Evolutionary conservation across 2,329 filamentous ascomycete genomes (phyloP), one percentile per base, ranked within the genome.

Genomic region (Madurella mycetomatis): DNA sequence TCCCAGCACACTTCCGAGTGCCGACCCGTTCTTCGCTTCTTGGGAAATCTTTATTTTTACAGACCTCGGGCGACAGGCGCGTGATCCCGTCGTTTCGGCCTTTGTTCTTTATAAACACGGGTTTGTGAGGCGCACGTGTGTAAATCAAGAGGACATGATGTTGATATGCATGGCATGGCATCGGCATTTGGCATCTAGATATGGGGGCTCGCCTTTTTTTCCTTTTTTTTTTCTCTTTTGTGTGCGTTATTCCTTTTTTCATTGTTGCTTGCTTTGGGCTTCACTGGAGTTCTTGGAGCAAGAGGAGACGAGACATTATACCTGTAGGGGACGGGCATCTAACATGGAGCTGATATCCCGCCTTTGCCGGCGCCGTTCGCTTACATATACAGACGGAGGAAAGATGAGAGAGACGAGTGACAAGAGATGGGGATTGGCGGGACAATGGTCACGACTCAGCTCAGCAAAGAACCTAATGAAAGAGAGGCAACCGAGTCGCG

Each of bases 91-190:
- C 54, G 61, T 60, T 58, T 58, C 55, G 51, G 49, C 55, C 44
- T 60, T 58, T 55, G 39, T 55, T 57, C 47, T 57, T 47, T 53
- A 59, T 54, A 60, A 62, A 64, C 67, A 62, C 61, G 64, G 68
- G 65, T 69, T 69, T 64, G 58, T 67, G 69, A 55, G 56, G 68
- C 67, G 60, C 58, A 59, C 58, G 63, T 69, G 68, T 76, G 72
- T 76, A 76, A 71, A 77, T 77, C 76, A 69, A 76, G 61, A 65
- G 69, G 68, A 69, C 69, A 72, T 73, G 69, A 73, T 73, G 72
- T 76, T 76, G 72, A 73, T 73, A 74, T 73, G 72, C 67, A 73
- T 73, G 68, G 68, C 71, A 74, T 69, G 71, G 73, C 71, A 76
- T 74, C 64, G 72, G 72, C 70, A 74, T 73, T 72, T 72, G 69